A percentile compares a stretch with the other conserved stretches of the same genome.
Conservation (phyloP, 176 grass and related monocot species). For the Lolium perenne region DNA sequence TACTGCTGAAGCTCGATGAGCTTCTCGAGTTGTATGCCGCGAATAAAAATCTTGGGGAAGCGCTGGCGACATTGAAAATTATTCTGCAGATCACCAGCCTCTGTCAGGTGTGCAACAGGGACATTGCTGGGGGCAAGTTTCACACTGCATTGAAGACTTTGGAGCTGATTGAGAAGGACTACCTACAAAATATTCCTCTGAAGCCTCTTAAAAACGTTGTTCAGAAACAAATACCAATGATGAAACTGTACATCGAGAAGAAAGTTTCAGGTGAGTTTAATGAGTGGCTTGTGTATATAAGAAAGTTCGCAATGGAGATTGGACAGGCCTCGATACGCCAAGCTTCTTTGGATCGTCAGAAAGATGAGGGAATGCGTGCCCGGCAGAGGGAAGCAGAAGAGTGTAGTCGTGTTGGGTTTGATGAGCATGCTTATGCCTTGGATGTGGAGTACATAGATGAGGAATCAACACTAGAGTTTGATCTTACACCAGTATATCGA, state of each 20-base stretch:
- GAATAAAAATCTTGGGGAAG: constrained; percentile 23
- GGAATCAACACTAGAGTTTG: constrained; percentile 64
- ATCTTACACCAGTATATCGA: constrained; percentile 25
- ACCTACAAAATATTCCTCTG: constrained; percentile 23
- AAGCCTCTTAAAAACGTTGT: constrained; percentile 13
- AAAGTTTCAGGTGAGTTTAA: constrained; percentile 21
- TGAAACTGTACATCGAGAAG: constrained; percentile 24
- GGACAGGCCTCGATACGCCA: constrained; percentile 43
- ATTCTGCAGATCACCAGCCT: constrained; percentile 23
- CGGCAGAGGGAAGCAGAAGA: constrained; percentile 77
- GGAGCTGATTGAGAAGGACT: constrained; percentile 21
- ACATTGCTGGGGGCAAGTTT: constrained; percentile 11
- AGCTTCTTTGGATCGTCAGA: constrained; percentile 55
- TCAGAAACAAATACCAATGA: constrained; percentile 21
- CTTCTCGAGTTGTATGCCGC: constrained; percentile 9
- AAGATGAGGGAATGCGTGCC: constrained; percentile 56
- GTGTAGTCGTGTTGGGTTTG: constrained; percentile 55
- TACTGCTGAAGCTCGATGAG: constrained; percentile 27
- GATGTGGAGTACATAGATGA: constrained; percentile 61
- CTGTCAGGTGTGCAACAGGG: constrained; percentile 20
- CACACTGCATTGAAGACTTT: constrained; percentile 19
- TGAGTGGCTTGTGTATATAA: constrained; percentile 30
- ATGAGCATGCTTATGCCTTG: constrained; percentile 69
- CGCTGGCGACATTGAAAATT: neutral
- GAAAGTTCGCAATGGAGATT: constrained; percentile 24